These are phyloP conservation scores for Ophiostoma tasmaniense DNA, from an alignment of 2,329 filamentous ascomycete genomes.

Conservation along the genomic window DNA sequence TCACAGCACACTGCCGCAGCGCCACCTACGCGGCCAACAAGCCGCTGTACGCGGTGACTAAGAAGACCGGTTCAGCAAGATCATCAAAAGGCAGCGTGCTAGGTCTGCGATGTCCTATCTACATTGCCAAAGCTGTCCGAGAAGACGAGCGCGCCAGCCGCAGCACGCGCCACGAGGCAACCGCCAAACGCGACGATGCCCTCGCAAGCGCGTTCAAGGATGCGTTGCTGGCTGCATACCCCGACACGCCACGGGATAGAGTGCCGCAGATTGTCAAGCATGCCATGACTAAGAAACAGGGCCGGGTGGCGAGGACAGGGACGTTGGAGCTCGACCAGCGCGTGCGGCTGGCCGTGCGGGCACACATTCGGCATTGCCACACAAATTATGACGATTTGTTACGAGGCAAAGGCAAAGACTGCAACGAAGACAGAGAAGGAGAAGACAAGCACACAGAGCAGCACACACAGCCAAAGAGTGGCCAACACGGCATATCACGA, in stretches of 20 bases:
- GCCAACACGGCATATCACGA: constrained; percentile 1
- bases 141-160: constrained; percentile 28
- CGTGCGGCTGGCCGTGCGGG: constrained; percentile 38
- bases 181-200: constrained; percentile 29
- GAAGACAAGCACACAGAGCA: background rate
- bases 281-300: constrained; percentile 35
- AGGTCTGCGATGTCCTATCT: constrained; percentile 34
- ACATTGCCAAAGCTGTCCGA: constrained; percentile 26
- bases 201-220: constrained; percentile 28
- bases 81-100: constrained; percentile 19
- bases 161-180: constrained; percentile 26
- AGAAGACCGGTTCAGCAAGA: background rate
- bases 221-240: constrained; percentile 33
- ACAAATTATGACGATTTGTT: constrained; percentile 40
- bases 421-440: background rate
- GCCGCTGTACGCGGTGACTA: constrained; percentile 31
- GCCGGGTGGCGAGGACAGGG: constrained; percentile 39
- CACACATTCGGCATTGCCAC: constrained; percentile 40
- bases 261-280: constrained; percentile 31
- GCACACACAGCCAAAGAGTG: background rate
- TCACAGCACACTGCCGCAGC: constrained; percentile 34
- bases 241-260: constrained; percentile 31
- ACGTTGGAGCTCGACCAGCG: constrained; percentile 32
- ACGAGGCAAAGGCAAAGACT: constrained; percentile 8
- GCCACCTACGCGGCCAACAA: constrained; percentile 28